These are phyloP conservation scores for Blastomyces emzantsi DNA, from an alignment of 2,329 filamentous ascomycete species.

Conservation along the genomic window DNA sequence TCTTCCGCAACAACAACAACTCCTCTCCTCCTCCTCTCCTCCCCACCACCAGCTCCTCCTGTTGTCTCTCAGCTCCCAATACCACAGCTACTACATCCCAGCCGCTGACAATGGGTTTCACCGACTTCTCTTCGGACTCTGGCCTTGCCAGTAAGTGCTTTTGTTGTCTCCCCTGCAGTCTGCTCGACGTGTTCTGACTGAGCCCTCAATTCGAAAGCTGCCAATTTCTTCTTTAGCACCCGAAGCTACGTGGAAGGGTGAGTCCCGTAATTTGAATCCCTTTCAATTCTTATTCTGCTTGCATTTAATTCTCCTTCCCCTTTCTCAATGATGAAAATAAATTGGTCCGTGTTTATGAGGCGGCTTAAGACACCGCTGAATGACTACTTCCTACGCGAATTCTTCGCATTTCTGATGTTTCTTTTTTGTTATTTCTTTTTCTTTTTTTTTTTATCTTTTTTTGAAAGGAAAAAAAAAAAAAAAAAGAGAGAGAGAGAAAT, in stretches of 20 bases:
- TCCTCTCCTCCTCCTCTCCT: neutral
- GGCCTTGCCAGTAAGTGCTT: conserved; percentile 49
- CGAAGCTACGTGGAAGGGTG: conserved; percentile 79
- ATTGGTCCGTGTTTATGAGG: conserved; percentile 96
- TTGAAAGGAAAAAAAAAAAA: too few species aligned
- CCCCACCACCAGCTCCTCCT: conserved; percentile 15
- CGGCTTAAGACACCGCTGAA: conserved; percentile 80
- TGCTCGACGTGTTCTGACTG: conserved; percentile 17
- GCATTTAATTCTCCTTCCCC: conserved; percentile 15
- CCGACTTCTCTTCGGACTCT: conserved; percentile 54
- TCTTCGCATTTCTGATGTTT: conserved; percentile 61
- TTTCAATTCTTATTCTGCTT: conserved; percentile 14
- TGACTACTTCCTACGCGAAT: conserved; percentile 65
- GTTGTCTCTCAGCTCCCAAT: conserved; percentile 18
- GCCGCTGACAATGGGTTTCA: conserved; percentile 53
- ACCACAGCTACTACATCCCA: conserved; percentile 15
- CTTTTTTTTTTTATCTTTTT: neutral
- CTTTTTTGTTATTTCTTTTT: too few species aligned
- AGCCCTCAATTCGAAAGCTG: conserved; percentile 28
- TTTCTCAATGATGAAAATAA: conserved; percentile 60
- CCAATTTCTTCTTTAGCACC: conserved; percentile 43
- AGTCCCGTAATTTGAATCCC: conserved; percentile 35
- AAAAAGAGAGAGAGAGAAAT: neutral
- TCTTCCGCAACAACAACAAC: conserved; percentile 13
- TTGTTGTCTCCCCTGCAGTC: conserved; percentile 12